Evolutionary conservation across 768 basidiomycete species (phyloP).

Genomic region (Thelephora aurantiotincta): DNA sequence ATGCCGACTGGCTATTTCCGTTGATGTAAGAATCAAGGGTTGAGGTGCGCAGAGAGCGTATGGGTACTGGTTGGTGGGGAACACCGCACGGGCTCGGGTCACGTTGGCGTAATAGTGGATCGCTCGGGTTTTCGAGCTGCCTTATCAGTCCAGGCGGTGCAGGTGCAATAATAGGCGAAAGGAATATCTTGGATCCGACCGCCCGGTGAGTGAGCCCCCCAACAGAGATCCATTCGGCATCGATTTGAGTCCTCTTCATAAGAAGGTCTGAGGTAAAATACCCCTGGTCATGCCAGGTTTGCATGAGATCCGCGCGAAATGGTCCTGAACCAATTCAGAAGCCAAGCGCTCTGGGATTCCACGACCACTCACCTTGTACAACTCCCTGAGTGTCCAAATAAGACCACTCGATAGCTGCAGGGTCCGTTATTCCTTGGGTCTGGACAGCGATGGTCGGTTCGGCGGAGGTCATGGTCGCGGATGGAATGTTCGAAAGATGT

Average conservation of each 20-base stretch:
- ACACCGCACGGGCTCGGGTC: conserved; percentile 28
- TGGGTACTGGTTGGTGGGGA: conserved; percentile 56
- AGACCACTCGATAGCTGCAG: conserved; percentile 66
- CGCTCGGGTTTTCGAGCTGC: conserved; percentile 24
- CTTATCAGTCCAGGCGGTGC: conserved; percentile 39
- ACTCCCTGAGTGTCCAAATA: conserved; percentile 90
- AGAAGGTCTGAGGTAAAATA: conserved; percentile 77
- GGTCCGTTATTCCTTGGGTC: conserved; percentile 28
- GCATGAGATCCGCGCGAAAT: conserved; percentile 82
- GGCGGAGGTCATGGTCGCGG: background rate
- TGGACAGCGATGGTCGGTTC: background rate
- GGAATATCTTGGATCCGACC: conserved; percentile 46
- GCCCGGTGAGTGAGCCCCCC: conserved; percentile 41
- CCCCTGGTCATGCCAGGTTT: conserved; percentile 85
- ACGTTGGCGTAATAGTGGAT: conserved; percentile 8
- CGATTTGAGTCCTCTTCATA: conserved; percentile 68
- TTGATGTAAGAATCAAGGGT: conserved; percentile 50
- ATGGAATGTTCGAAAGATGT: background rate
- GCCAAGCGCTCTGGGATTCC: background rate
- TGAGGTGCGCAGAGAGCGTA: conserved; percentile 41
- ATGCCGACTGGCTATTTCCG: conserved; percentile 47
- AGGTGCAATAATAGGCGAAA: conserved; percentile 29
- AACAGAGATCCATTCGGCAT: conserved; percentile 54
- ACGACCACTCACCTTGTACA: conserved; percentile 57
- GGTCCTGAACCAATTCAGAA: conserved; percentile 40